phyloP scores from a whole-genome alignment of 2,329 filamentous ascomycete species.

The Fusarium sororula region DNA sequence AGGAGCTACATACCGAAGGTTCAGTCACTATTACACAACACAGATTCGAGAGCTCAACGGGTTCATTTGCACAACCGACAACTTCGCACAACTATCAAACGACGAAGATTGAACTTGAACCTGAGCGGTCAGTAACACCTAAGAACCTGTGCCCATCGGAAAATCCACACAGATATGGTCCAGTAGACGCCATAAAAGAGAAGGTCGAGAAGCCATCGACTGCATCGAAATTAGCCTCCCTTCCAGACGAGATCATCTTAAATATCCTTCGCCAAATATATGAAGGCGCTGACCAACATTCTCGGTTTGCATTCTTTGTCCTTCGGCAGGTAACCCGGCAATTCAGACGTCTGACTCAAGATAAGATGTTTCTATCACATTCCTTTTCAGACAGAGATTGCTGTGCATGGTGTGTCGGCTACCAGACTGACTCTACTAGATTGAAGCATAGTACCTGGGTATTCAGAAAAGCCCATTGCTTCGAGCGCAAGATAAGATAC shows the following conservation, averaged over 20 bases:
- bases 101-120: not conserved
- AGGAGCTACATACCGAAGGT: not conserved
- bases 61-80: fast-evolving
- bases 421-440: not conserved
- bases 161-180: not conserved
- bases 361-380: not conserved
- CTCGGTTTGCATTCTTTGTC: not conserved
- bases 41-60: not conserved
- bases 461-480: not conserved
- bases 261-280: not conserved
- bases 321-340: not conserved
- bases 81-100: not conserved
- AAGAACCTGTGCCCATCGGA: not conserved
- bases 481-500: not conserved
- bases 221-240: not conserved
- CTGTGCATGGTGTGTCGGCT: not conserved
- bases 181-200: not conserved
- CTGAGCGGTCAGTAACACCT: not conserved
- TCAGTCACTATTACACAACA: not conserved
- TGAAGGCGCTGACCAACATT: not conserved
- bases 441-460: not conserved
- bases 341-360: not conserved
- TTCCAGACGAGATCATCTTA: not conserved
- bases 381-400: not conserved
- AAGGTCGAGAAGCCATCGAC: not conserved